These are phyloP conservation scores for Pythium phragmiticola DNA, from an alignment of 352 stramenopile genomes.

Conservation along the genomic window DNA sequence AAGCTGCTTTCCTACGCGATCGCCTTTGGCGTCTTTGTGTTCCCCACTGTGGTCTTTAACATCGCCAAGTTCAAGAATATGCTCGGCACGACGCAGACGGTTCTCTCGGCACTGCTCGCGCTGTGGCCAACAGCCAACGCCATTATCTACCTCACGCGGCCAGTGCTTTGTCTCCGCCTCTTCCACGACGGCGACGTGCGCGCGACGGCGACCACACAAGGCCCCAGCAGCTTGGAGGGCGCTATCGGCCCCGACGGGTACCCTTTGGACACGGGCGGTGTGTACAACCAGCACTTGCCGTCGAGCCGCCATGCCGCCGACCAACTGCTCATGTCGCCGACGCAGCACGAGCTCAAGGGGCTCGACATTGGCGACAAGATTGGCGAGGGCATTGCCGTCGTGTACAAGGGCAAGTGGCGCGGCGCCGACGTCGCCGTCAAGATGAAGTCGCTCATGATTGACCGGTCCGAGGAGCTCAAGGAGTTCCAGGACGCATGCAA, in stretches of 20 bases:
- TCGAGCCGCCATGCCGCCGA: conserved; percentile 5
- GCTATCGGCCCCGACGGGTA: conserved; percentile 1
- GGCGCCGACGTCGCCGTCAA: conserved; percentile 96
- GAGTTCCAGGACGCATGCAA: conserved; percentile 85
- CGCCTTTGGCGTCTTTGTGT: conserved; percentile 73
- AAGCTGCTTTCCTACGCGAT: conserved; percentile 81
- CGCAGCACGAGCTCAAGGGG: conserved; percentile 71
- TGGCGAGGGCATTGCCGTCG: conserved; percentile 82
- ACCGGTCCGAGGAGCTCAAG: conserved; percentile 54
- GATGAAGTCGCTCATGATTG: conserved; percentile 80
- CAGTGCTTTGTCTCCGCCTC: conserved; percentile 52
- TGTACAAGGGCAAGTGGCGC: conserved; percentile 95
- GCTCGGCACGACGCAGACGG: conserved; percentile 17
- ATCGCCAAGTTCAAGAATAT: conserved; percentile 42
- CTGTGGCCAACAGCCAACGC: conserved; percentile 82
- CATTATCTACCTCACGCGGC: conserved; percentile 71
- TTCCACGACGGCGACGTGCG: conserved; percentile 33
- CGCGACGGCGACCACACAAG: conserved; percentile 4
- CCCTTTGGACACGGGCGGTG: conserved; percentile 4
- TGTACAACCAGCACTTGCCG: conserved; percentile 24
- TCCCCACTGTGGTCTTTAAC: conserved; percentile 68
- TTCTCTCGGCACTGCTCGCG: conserved; percentile 51
- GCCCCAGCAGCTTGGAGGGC: conserved; percentile 15
- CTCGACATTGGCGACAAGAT: conserved; percentile 85
- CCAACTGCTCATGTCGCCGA: conserved; percentile 30